Percentiles rank a stretch among this genome's conserved stretches.
phyloP scores from a whole-genome alignment of 441 rosid species.

The Brassica hybrid region DNA sequence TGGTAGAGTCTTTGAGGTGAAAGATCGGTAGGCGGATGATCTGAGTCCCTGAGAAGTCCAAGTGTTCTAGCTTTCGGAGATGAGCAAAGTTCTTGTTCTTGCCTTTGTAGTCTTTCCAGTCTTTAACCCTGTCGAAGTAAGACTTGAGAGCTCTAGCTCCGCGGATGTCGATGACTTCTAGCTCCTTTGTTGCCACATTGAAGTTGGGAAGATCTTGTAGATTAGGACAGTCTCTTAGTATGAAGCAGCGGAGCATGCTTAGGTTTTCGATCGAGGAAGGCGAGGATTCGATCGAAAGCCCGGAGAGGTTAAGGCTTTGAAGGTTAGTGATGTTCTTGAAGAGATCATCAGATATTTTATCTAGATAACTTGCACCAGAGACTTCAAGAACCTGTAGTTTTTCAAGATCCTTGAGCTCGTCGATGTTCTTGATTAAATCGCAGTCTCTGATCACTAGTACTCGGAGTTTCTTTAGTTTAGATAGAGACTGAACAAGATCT shows the following conservation, averaged over 20 bases:
- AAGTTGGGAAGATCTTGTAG: slow-evolving; percentile 47
- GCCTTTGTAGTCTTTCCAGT: slow-evolving; percentile 31
- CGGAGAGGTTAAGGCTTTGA: slow-evolving; percentile 56
- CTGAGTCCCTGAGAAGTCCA: slow-evolving; percentile 52
- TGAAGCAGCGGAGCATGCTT: slow-evolving; percentile 52
- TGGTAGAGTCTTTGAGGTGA: slow-evolving; percentile 3
- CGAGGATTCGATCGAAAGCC: slow-evolving; percentile 33
- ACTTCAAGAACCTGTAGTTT: slow-evolving; percentile 55
- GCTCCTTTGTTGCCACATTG: slow-evolving; percentile 14
- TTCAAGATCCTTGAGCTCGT: slow-evolving; percentile 35
- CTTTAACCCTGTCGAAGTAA: slow-evolving; percentile 34
- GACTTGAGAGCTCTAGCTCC: slow-evolving; percentile 42
- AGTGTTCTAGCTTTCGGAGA: slow-evolving; percentile 44
- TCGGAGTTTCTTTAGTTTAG: slow-evolving; percentile 35
- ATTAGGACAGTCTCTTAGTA: slow-evolving; percentile 51
- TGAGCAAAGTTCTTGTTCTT: slow-evolving; percentile 44
- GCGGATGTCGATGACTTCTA: slow-evolving; percentile 62
- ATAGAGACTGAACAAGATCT: slow-evolving; percentile 30
- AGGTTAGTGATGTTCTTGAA: slow-evolving; percentile 45
- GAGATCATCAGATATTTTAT: slow-evolving; percentile 35
- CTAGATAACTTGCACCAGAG: slow-evolving; percentile 49
- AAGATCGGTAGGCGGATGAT: slow-evolving; percentile 49
- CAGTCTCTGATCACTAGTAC: slow-evolving; percentile 64
- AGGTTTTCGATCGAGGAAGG: slow-evolving; percentile 41
- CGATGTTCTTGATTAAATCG: slow-evolving; percentile 37